Percentiles rank a stretch among this genome's conserved stretches.
These are phyloP conservation scores for Phytopythium aichiense DNA, from an alignment of 352 stramenopile species.

Conservation along the genomic window DNA sequence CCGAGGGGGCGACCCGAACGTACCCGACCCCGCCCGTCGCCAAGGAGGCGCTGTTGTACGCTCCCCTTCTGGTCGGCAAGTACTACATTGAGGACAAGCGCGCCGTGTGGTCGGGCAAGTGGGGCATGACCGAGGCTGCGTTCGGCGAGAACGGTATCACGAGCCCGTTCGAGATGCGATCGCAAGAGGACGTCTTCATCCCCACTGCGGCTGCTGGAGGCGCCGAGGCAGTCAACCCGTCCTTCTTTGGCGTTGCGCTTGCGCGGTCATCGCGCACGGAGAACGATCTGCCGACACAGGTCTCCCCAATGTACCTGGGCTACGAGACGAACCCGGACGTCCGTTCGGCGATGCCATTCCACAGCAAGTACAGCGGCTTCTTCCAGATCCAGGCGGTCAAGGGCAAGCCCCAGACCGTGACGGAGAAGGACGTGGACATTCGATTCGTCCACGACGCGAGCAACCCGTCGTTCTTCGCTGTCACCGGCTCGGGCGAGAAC, in stretches of 20 bases:
- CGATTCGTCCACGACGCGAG: slow-evolving; percentile 77
- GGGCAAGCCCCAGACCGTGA: slow-evolving; percentile 75
- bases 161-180: slow-evolving; percentile 86
- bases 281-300: slow-evolving; percentile 31
- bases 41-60: slow-evolving; percentile 60
- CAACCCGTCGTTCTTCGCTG: slow-evolving; percentile 60
- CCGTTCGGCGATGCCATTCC: slow-evolving; percentile 72
- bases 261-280: slow-evolving; percentile 44
- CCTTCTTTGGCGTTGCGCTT: slow-evolving; percentile 39
- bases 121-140: slow-evolving; percentile 82
- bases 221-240: slow-evolving; percentile 39
- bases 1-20: not conserved
- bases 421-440: slow-evolving; percentile 76
- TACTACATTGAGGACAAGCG: slow-evolving; percentile 85
- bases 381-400: slow-evolving; percentile 87
- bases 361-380: slow-evolving; percentile 78
- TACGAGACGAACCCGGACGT: slow-evolving; percentile 57
- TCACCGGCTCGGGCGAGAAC: slow-evolving; percentile 72
- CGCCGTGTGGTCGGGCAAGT: slow-evolving; percentile 72
- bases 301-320: slow-evolving; percentile 59
- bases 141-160: slow-evolving; percentile 74
- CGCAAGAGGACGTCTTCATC: slow-evolving; percentile 73
- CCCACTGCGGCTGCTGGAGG: slow-evolving; percentile 17
- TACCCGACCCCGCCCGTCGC: slow-evolving; percentile 31
- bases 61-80: slow-evolving; percentile 70